Evolutionary conservation across 805 yeast genomes (phyloP).

Genomic region (Barnettozyma siamensis): DNA sequence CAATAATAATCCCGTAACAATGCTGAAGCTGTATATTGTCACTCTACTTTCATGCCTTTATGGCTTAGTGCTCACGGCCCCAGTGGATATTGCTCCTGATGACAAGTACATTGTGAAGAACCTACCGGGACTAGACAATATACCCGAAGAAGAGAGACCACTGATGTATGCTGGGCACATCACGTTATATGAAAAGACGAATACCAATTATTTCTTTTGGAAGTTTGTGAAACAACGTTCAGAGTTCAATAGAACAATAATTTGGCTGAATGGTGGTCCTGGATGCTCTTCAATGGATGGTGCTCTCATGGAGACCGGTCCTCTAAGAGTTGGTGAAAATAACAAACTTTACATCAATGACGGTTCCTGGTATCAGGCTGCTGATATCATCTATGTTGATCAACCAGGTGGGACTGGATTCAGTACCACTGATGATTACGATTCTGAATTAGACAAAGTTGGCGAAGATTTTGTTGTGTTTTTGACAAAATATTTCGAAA

Average conservation of each 20-base stretch:
- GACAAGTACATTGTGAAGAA: slow-evolving; percentile 12
- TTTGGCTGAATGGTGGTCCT: slow-evolving; percentile 98
- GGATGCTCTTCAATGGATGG: slow-evolving; percentile 99
- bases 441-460: slow-evolving; percentile 49
- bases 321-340: slow-evolving; percentile 53
- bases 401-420: slow-evolving; percentile 96
- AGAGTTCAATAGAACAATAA: slow-evolving; percentile 40
- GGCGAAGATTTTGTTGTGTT: slow-evolving; percentile 60
- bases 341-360: slow-evolving; percentile 46
- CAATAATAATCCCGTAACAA: background rate
- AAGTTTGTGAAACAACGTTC: slow-evolving; percentile 18
- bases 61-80: slow-evolving; percentile 3
- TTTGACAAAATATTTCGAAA: slow-evolving; percentile 54
- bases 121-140: slow-evolving; percentile 18
- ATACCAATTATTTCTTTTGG: slow-evolving; percentile 26
- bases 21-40: background rate
- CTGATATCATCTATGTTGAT: slow-evolving; percentile 80
- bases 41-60: background rate
- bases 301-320: slow-evolving; percentile 88
- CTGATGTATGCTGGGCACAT: slow-evolving; percentile 41
- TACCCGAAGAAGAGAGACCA: slow-evolving; percentile 26
- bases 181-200: slow-evolving; percentile 12
- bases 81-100: slow-evolving; percentile 16
- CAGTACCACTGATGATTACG: slow-evolving; percentile 55
- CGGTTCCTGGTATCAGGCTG: slow-evolving; percentile 81